Base-by-base conservation (phyloP, 176 grass and related monocot species). In the Phyllostachys edulis region DNA sequence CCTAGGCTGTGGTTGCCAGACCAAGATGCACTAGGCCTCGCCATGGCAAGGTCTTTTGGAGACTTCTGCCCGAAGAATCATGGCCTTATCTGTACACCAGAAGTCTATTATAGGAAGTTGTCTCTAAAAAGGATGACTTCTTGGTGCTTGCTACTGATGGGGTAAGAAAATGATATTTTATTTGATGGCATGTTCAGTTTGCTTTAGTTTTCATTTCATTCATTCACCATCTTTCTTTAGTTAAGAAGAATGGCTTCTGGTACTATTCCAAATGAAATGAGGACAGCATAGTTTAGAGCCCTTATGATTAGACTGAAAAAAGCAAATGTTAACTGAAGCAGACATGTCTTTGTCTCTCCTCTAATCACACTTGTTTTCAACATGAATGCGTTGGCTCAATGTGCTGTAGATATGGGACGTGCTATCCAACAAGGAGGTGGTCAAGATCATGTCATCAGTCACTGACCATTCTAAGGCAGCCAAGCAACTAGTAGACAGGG, bases 1-100 rank as follows among this genome's bases (percentile, higher is more conserved):
- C 85, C 84, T 39, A 90, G 94, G 67, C 20, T 97, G 68, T 97
- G 94, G 94, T 69, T 97, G 29, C 91, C 91, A 1, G 82, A 93
- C 21, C 84, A 97, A 18, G 94, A 91, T 15, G 88, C 91, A 0
- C 94, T 91, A 0, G 94, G 94, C 13, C 91, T 97, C 5, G 94
- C 94, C 78, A 97, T 97, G 94, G 91, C 94, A 61, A 91, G 94
- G 70, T 87, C 94, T 7, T 93, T 97, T 6, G 94, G 94, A 6
- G 94, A 97, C 57, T 91, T 91, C 73, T 97, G 94, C 82, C 78
- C 93, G 2, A 97, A 93, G 82, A 90, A 84, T 21, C 89, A 87
- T 42, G 94, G 94, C 32, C 94, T 97, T 47, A 93, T 97, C 34
- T 82, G 89, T 21, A 91, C 89, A 68, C 94, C 94, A 38, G 78